Conservation (phyloP, 257 asterid genomes). For the Solanum paucissectum region DNA sequence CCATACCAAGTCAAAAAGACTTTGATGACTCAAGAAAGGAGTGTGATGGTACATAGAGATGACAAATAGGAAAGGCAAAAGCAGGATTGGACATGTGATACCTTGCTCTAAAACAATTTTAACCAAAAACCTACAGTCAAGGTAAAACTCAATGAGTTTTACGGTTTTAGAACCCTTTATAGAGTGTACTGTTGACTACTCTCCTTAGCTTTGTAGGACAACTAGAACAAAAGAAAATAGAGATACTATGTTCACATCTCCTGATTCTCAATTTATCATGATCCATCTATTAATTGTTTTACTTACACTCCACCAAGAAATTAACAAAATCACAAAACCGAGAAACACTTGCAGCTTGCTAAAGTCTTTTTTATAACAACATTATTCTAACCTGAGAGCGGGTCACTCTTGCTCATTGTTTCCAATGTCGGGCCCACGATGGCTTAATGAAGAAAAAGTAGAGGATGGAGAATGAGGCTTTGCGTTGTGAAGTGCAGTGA, state of each 20-base stretch:
- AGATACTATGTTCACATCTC: background rate
- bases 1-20: background rate
- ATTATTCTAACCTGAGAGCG: background rate
- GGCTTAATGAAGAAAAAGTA: background rate
- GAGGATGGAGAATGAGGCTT: background rate
- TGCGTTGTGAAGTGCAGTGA: background rate
- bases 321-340: background rate
- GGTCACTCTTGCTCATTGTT: background rate
- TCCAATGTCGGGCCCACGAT: background rate
- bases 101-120: background rate
- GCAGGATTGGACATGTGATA: background rate
- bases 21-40: background rate
- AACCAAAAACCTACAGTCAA: background rate
- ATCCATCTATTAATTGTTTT: background rate
- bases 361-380: background rate
- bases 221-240: background rate
- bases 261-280: background rate
- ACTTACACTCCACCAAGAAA: background rate
- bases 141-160: background rate
- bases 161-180: background rate
- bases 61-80: background rate
- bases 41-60: background rate
- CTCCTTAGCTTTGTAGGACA: background rate
- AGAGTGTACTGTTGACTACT: background rate
- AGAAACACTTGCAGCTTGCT: background rate